Base-by-base conservation (phyloP, 176 grass and related monocot genomes). In the Rhynchospora breviuscula region DNA sequence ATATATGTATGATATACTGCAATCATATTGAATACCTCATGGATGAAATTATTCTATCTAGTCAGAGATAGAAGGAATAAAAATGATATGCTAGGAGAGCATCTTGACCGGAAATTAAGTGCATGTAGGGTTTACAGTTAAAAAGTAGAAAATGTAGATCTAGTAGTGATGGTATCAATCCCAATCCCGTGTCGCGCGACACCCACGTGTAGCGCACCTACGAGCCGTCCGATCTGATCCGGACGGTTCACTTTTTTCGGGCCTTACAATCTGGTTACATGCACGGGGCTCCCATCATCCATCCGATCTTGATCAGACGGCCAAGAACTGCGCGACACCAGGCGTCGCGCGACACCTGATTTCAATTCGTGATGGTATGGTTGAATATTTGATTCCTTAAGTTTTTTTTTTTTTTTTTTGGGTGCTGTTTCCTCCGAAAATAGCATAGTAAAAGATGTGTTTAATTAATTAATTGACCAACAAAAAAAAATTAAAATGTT, bases 41-140 rank as follows among this genome's bases (percentile, higher is more conserved):
- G 73, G 54, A 56, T 77, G 73, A 77, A 23, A 77, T 70, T 53
- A 75, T 51, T 75, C n/a, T 54, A 77, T 23, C 49, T 56, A 57
- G 23, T 56, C 49, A 57, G 22, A 31, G 22, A 33, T 77, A 52
- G 47, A 12, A 54, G 48, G 12, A 77, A 77, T 18, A 77, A 77
- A 56, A 15, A 12, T 22, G 22, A 56, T 25, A 51, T 23, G 69
- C 12, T 47, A 77, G 13, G 72, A 77, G 22, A 77, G 21, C 48
- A 76, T 76, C 48, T 56, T 76, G 72, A 76, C 48, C 13, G 23
- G 73, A 31, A 31, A 49, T 52, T 52, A 52, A 75, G 54, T 56
- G 73, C 23, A 56, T 33, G 22, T 29, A 29, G 11, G 12, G 2
- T 29, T 77, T 23, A 54, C 10, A 12, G 22, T 76, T 76, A 23